phyloP scores from a whole-genome alignment of 192 early-diverging fungal genomes.

The Backusella morwellensis region DNA sequence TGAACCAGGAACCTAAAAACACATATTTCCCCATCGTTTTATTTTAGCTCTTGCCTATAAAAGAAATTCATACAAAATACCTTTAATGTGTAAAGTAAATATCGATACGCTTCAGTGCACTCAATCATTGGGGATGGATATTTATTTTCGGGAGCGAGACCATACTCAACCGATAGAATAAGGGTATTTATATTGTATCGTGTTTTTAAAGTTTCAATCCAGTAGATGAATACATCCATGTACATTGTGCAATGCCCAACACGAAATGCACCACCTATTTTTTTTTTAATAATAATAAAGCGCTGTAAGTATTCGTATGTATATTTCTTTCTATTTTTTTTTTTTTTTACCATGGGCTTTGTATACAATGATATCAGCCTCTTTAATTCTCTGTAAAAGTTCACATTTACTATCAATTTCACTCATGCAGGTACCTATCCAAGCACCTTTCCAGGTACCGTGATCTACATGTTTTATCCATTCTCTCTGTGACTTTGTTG shows the following conservation, averaged over 20 bases:
- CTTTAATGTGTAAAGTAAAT: constrained; percentile 17
- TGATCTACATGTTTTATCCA: background rate
- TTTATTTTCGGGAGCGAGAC: constrained; percentile 21
- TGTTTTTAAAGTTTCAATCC: constrained; percentile 29
- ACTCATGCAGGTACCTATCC: constrained; percentile 6
- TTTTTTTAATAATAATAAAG: background rate
- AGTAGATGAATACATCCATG: constrained; percentile 21
- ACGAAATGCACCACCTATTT: constrained; percentile 33
- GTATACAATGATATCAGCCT: constrained; percentile 11
- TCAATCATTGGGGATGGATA: constrained; percentile 29
- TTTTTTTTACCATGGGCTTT: constrained; percentile 11
- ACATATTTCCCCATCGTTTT: background rate
- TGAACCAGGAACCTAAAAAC: constrained; percentile 11
- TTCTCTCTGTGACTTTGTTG: background rate
- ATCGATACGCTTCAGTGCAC: constrained; percentile 19
- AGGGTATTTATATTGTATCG: constrained; percentile 24
- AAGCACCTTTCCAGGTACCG: constrained; percentile 14
- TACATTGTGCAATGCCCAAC: constrained; percentile 32
- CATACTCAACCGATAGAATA: constrained; percentile 31
- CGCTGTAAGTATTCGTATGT: background rate
- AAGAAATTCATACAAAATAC: background rate
- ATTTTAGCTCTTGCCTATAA: background rate
- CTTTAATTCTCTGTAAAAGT: background rate
- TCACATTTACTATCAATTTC: background rate
- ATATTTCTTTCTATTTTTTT: background rate